These are phyloP conservation scores for Inosperma sp. DNA, from an alignment of 768 basidiomycete genomes.

Conservation along the genomic window DNA sequence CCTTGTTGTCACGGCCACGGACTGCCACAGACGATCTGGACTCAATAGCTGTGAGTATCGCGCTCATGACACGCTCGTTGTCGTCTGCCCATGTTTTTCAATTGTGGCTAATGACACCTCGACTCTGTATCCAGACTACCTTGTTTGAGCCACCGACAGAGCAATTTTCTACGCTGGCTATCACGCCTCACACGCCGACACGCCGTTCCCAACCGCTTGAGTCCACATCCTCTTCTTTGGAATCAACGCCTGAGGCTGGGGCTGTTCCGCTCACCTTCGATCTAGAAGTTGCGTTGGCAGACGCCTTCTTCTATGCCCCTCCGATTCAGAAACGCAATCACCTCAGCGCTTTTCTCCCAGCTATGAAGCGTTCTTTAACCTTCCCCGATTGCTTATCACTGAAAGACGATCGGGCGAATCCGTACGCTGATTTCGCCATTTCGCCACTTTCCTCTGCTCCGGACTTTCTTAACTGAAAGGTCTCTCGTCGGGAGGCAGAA, in stretches of 20 bases:
- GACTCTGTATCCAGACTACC: constrained; percentile 20
- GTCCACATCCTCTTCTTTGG: constrained; percentile 49
- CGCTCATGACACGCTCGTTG: constrained; percentile 6
- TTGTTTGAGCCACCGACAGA: constrained; percentile 33
- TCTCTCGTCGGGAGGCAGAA: constrained; percentile 9
- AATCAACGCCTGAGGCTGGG: constrained; percentile 52
- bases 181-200: constrained; percentile 50
- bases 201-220: constrained; percentile 38
- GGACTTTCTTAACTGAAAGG: constrained; percentile 44
- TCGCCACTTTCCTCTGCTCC: constrained; percentile 45
- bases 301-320: constrained; percentile 28
- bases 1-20: constrained; percentile 34
- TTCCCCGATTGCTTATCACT: constrained; percentile 37
- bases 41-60: constrained; percentile 36
- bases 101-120: constrained; percentile 13
- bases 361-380: constrained; percentile 41
- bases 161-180: constrained; percentile 52
- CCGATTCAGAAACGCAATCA: constrained; percentile 26
- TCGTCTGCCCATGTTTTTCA: constrained; percentile 14
- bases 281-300: constrained; percentile 35
- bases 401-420: constrained; percentile 29
- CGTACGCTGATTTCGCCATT: constrained; percentile 36
- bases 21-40: constrained; percentile 20
- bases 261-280: constrained; percentile 38
- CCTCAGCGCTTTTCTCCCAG: constrained; percentile 29